Base-by-base conservation (phyloP, 2,329 filamentous ascomycete genomes). In the Apiospora saccharicola region DNA sequence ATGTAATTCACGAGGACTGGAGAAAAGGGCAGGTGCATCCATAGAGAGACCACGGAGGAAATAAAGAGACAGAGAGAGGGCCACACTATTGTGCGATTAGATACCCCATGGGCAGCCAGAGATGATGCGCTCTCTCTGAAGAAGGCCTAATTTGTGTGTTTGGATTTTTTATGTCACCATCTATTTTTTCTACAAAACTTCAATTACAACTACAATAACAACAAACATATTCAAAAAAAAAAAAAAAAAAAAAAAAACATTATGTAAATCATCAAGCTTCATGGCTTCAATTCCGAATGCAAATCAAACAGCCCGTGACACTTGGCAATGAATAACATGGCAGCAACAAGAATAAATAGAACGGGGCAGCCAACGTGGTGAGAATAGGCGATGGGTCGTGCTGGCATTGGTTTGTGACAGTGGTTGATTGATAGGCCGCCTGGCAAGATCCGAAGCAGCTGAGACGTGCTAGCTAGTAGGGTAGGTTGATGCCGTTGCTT, bases 101-200 rank as follows among this genome's bases (percentile, higher is more conserved):
- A 64, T 64, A 64, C 57, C 57, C 57, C 57, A 64, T 24, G 57
- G 57, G 34, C 34, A 64, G 34, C 57, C 57, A 64, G 57, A 64
- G 57, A 64, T 41, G 57, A 64, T 41, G 57, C 57, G 57, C 57
- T 64, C 57, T 64, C 57, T 64, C 34, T 64, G 57, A 41, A 64
- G 34, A 41, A 34, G 57, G 57, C 57, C 57, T 64, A 30, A 37
- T n/a, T 8, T 61, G 53, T 61, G 30, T 61, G 30, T 22, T 61
- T 8, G 2, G 2, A 22, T 64, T 64, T 64, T 64, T 64, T 64
- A 64, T 64, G 57, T 64, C 57, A 64, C 19, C 16, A 22, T 5
- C 16, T 64, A 64, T 34, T 64, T 24, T 24, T 41, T n/a, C 26
- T 30, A 41, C 22, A 14, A 37, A 41, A 12, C 30, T 24, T 22